These are phyloP conservation scores for Clausena lansium DNA, from an alignment of 345 rosid genomes.

Conservation along the genomic window DNA sequence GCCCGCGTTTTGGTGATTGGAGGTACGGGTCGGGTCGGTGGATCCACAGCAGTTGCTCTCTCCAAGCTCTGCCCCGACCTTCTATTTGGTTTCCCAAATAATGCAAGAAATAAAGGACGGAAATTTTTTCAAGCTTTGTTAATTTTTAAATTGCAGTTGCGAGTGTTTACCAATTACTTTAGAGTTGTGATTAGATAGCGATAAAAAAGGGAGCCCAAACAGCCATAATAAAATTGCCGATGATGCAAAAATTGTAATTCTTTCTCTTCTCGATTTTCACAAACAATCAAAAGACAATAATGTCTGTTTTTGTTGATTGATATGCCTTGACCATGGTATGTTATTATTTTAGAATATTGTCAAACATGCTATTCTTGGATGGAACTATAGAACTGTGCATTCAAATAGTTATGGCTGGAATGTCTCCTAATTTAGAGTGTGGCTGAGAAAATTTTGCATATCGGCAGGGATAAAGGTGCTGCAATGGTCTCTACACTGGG, in stretches of 20 bases:
- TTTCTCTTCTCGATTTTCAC: too few relatives aligned
- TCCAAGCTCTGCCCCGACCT: conserved; percentile 73
- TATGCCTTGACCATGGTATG: too few relatives aligned
- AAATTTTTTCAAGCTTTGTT: not conserved
- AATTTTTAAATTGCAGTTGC: too few relatives aligned
- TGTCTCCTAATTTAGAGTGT: not conserved
- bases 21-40: conserved; percentile 96
- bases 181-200: too few relatives aligned
- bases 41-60: conserved; percentile 89
- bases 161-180: too few relatives aligned
- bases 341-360: too few relatives aligned
- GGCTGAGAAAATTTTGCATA: conserved; percentile 1
- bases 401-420: not conserved
- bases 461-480: conserved; percentile 71
- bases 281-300: too few relatives aligned
- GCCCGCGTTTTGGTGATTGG: conserved; percentile 85
- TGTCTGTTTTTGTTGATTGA: too few relatives aligned
- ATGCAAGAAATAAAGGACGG: not conserved
- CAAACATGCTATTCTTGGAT: not conserved
- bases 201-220: too few relatives aligned
- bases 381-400: not conserved
- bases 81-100: not conserved
- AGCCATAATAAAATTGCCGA: too few relatives aligned
- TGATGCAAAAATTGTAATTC: too few relatives aligned
- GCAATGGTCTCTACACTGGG: conserved; percentile 76